Evolutionary conservation across 495 filamentous ascomycete species (phyloP), one percentile per base, ranked within the genome.

Genomic region (Aspergillus asperescens): DNA sequence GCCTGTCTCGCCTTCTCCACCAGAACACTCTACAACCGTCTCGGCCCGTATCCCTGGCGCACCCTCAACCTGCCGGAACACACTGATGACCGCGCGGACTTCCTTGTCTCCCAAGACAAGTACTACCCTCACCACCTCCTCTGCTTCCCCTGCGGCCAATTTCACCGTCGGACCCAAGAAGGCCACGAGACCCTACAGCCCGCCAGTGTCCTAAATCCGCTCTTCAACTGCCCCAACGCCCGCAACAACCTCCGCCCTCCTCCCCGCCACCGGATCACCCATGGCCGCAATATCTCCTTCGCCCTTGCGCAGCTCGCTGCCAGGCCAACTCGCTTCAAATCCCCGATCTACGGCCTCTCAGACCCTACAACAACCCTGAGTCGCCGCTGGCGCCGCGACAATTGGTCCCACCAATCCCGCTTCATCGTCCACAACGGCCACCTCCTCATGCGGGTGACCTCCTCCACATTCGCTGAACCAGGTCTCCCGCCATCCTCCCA

Each of bases 71-170:
- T 55, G 15, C 69, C 72, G 5, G 57, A 74, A 8, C 73, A 77
- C 54, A 52, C 46, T 5, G 56, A 64, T 19, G 54, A 74, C 40
- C 74, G 69, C 31, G 57, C 71, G 23, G 61, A 68, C 7, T 81
- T 84, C 61, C 68, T 84, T 6, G 46, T 61, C 7, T 43, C 55
- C 0, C 64, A 82, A 44, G 78, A 82, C 53, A 52, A 54, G 13
- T 50, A 63, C 3, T 62, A 77, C 9, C 80, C 80, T 0, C 58
- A 69, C 31, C 77, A 82, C 49, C 68, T 84, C 19, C 69, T 82
- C 29, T 84, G 81, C 62, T 76, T 78, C 59, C 72, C 74, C n/a
- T 84, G 81, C 55, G 69, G 49, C 3, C 49, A 49, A 20, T 84
- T 72, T 57, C 81, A 84, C 60, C 62, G 60, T 4, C 72, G 81